Evolutionary conservation across 345 rosid genomes (phyloP), one percentile per base, ranked within the genome.

Genomic region (Brassica incana): DNA sequence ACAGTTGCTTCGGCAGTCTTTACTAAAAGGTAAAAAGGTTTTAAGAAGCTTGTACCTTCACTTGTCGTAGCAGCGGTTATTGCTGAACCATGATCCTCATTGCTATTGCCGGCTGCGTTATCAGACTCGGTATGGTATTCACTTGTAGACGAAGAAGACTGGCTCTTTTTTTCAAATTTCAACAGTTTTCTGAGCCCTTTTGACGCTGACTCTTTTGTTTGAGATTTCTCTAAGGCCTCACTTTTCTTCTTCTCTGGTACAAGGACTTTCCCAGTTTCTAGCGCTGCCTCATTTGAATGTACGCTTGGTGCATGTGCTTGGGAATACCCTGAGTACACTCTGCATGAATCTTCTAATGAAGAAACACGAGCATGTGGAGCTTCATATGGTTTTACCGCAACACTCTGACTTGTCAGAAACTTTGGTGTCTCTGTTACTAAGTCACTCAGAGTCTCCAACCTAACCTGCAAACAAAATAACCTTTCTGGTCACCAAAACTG

Each of bases 281-380:
- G 65, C 29, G 77, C 83, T 4, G 66, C 63, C 50, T 77, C 79
- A 62, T 72, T 78, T 64, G 75, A 76, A 66, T 78, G 85, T 65
- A 79, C 23, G 86, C 80, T 84, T 38, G 81, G 27, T 60, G 88
- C 79, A 50, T 89, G 86, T 63, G 89, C 92, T 88, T 81, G 86
- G 58, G 89, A 89, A 78, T 81, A 83, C 64, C 85, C 91, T 1
- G 87, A 83, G 73, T 87, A 85, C 68, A 50, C 73, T 61, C 88
- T 88, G 72, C 85, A 78, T 58, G 93, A 88, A 79, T 91, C 86
- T 84, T 93, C 94, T 70, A 90, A 62, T 75, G 95, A 95, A 83
- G 98, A 95, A 77, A 85, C 83, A 9, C 93, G 87, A 78, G 95
- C 98, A 83, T 80, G 83, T 18, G 98, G 93, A 62, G 97, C 88